Evolutionary conservation across 768 basidiomycete species (phyloP), one percentile per base, ranked within the genome.

Genomic region (Auricularia sp.): DNA sequence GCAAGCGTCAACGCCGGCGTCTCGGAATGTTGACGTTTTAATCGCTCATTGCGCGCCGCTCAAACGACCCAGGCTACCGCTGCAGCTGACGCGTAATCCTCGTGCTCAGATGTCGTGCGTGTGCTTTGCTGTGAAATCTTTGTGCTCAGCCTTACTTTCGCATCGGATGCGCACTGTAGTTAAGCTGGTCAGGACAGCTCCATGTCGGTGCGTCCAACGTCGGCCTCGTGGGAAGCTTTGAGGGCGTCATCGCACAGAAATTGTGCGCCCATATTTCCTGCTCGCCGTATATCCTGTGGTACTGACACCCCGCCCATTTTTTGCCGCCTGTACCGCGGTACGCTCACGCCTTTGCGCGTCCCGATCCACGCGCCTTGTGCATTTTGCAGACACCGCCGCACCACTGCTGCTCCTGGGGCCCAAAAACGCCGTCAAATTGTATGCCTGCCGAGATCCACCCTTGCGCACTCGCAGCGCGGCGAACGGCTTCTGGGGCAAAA

Each of bases 391-490:
- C 69, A 86, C 98, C 66, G 88, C 94, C n/a, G 94, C 97, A 10
- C 97, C 97, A 18, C 76, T 99, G 8, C 84, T 98, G 71, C 79
- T 99, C 58, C 97, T 24, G 98, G 76, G 97, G 16, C 97, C 97
- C 1, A 99, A 99, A 79, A 87, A 97, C 77, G 97, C 97, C 16
- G 91, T 94, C 61, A 99, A 98, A 83, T 92, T 91, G 89, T 90
- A 68, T 67, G 85, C 78, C 21, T 36, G 35, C n/a, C 42, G 54
- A 24, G 51, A 21, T 63, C 63, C 70, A 44, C 34, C 14, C 11
- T 63, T 36, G 67, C 35, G 44, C 18, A 35, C 54, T 42, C 65
- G 68, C 68, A 87, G 87, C 69, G 91, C 92, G 33, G 82, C 91
- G 8, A 95, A 95, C 79, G 96, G 95, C 71, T 97, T 90, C 24